These are phyloP conservation scores for Fusarium tjaetaba DNA, from an alignment of 2,329 filamentous ascomycete species.

Conservation along the genomic window DNA sequence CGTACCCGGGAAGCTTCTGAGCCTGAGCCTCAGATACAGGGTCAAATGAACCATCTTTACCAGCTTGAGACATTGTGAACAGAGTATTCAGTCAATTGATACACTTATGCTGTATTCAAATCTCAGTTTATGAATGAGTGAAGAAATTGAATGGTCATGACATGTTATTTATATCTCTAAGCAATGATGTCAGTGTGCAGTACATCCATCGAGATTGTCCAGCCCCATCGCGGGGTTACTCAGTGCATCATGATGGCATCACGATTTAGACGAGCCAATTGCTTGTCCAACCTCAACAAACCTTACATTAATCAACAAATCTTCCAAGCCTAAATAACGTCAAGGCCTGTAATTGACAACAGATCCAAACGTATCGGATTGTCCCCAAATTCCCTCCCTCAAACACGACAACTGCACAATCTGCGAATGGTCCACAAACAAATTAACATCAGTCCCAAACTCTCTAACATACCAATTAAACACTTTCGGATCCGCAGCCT, in stretches of 20 bases:
- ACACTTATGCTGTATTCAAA: too few species aligned
- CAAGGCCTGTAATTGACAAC: constrained; percentile 1
- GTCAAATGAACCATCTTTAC: constrained; percentile 47
- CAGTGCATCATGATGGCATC: constrained; percentile 25
- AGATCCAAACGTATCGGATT: constrained; percentile 62
- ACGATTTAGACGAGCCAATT: background rate
- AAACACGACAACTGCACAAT: constrained; percentile 65
- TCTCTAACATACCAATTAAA: constrained; percentile 67
- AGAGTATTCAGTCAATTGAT: background rate
- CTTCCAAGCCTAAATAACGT: too few species aligned
- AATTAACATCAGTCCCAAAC: constrained; percentile 65
- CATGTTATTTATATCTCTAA: background rate
- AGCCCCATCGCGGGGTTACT: background rate
- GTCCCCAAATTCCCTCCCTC: constrained; percentile 64
- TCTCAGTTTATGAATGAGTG: too few species aligned
- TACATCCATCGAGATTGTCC: constrained; percentile 11
- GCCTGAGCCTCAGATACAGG: constrained; percentile 48
- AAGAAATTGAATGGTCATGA: background rate
- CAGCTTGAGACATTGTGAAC: constrained; percentile 23
- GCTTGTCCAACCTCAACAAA: background rate
- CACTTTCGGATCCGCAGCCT: constrained; percentile 64
- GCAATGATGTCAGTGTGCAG: constrained; percentile 25
- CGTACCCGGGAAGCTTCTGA: constrained; percentile 52
- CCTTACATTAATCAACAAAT: background rate
- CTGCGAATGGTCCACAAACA: constrained; percentile 67